Conservation (phyloP, 2,329 filamentous ascomycete species). For the Cladosporium velox region DNA sequence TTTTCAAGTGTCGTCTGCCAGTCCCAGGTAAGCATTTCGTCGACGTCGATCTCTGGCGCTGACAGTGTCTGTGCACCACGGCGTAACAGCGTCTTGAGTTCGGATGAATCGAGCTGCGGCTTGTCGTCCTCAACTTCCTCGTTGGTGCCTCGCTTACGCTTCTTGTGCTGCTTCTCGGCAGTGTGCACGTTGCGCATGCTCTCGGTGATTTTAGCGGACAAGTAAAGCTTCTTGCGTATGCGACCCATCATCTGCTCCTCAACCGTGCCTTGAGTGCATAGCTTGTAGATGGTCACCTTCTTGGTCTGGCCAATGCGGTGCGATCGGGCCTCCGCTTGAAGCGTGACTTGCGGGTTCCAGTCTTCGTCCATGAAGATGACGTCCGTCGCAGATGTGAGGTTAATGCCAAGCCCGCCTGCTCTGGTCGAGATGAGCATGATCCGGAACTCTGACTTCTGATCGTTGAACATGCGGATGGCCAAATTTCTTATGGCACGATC, state of each 20-base stretch:
- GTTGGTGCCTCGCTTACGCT: conserved; percentile 33
- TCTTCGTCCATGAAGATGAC: conserved; percentile 60
- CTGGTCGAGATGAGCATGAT: conserved; percentile 57
- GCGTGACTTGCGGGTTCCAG: conserved; percentile 57
- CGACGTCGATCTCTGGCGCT: conserved; percentile 55
- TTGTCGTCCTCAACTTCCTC: conserved; percentile 45
- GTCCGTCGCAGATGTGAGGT: conserved; percentile 56
- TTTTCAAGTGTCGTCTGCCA: conserved; percentile 56
- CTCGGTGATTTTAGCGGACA: conserved; percentile 62
- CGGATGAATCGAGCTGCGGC: conserved; percentile 54
- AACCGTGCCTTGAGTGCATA: conserved; percentile 59
- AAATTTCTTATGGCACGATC: conserved; percentile 53
- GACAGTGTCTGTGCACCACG: conserved; percentile 57
- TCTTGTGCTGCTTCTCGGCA: conserved; percentile 34
- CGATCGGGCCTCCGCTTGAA: conserved; percentile 57
- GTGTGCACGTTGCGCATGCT: conserved; percentile 58
- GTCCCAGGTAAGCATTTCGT: conserved; percentile 61
- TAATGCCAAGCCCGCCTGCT: conserved; percentile 59
- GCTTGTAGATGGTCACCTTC: conserved; percentile 57
- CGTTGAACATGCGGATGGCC: conserved; percentile 56
- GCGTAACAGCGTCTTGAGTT: conserved; percentile 57
- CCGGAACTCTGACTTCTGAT: conserved; percentile 47
- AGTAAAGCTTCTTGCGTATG: conserved; percentile 63
- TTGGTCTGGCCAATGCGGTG: conserved; percentile 58
- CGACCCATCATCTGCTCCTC: conserved; percentile 61